Evolutionary conservation across 768 basidiomycete genomes (phyloP).

Genomic region (Clitopilus hobsonii): DNA sequence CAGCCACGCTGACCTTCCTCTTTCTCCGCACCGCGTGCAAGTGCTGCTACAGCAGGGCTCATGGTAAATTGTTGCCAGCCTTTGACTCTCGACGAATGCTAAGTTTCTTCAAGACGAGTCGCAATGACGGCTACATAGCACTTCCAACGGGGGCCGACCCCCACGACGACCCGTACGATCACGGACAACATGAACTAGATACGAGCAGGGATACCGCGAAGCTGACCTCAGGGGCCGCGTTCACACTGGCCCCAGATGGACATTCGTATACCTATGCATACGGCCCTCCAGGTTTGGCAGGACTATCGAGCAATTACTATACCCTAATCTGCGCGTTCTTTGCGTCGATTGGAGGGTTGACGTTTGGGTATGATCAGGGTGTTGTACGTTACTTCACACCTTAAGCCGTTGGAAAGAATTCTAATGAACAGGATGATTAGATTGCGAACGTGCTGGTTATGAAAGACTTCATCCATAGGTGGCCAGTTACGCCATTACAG

Average conservation of each 20-base stretch:
- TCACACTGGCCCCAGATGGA: constrained; percentile 30
- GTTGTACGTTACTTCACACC: constrained; percentile 39
- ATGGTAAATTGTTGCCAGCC: too few species aligned
- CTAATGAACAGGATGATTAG: constrained; percentile 14
- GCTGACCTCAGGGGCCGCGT: constrained; percentile 18
- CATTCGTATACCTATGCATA: constrained; percentile 62
- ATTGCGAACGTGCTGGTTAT: constrained; percentile 85
- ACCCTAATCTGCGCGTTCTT: constrained; percentile 66
- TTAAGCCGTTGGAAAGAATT: not conserved
- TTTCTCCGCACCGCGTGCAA: too few species aligned
- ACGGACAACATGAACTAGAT: constrained; percentile 5
- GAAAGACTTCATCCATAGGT: constrained; percentile 64
- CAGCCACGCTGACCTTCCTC: not conserved
- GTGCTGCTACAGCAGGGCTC: too few species aligned
- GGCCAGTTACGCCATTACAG: constrained; percentile 69
- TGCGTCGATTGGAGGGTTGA: constrained; percentile 71
- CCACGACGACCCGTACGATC: not conserved
- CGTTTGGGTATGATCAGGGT: constrained; percentile 83
- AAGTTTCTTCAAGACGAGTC: constrained; percentile 9
- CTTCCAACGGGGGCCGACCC: constrained; percentile 4
- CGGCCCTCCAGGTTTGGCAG: constrained; percentile 64
- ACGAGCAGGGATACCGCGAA: constrained; percentile 1
- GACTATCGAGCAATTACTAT: constrained; percentile 61
- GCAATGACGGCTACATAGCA: constrained; percentile 14
- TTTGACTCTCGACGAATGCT: not conserved